Conservation (phyloP, 768 basidiomycete genomes). For the Porpolomopsis calyptriformis region DNA sequence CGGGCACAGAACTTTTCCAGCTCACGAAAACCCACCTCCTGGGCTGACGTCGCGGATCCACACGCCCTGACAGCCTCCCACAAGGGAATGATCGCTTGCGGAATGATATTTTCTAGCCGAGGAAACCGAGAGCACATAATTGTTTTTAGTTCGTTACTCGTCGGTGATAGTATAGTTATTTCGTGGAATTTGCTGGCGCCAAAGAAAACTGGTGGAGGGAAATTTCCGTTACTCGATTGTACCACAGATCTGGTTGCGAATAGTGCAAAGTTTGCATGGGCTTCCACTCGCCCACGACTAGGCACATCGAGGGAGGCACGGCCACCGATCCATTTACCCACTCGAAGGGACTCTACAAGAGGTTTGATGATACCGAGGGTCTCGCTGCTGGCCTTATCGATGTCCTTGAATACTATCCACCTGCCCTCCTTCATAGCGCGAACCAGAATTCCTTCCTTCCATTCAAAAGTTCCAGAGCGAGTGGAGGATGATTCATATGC, state of each 20-base stretch:
- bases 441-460: slow-evolving; percentile 90
- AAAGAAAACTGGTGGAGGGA: slow-evolving; percentile 61
- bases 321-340: slow-evolving; percentile 67
- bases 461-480: slow-evolving; percentile 83
- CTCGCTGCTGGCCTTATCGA: slow-evolving; percentile 84
- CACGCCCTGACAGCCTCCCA: slow-evolving; percentile 56
- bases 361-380: slow-evolving; percentile 82
- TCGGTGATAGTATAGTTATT: slow-evolving; percentile 50
- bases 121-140: slow-evolving; percentile 66
- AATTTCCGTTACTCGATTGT: slow-evolving; percentile 35
- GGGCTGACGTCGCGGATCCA: slow-evolving; percentile 39
- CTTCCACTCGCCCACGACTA: slow-evolving; percentile 61
- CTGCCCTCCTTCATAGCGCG: slow-evolving; percentile 82
- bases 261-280: slow-evolving; percentile 69
- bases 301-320: slow-evolving; percentile 63
- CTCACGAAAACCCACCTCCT: slow-evolving; percentile 67
- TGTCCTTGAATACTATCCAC: slow-evolving; percentile 89
- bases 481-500: slow-evolving; percentile 84
- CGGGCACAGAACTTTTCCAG: slow-evolving; percentile 77
- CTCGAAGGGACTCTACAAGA: slow-evolving; percentile 61
- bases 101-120: slow-evolving; percentile 39
- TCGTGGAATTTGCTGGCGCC: slow-evolving; percentile 80
- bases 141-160: slow-evolving; percentile 50
- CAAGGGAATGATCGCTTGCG: slow-evolving; percentile 45
- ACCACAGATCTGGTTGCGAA: slow-evolving; percentile 78